These are phyloP conservation scores for Achlya hypogyna DNA, from an alignment of 352 stramenopile species.

Conservation along the genomic window DNA sequence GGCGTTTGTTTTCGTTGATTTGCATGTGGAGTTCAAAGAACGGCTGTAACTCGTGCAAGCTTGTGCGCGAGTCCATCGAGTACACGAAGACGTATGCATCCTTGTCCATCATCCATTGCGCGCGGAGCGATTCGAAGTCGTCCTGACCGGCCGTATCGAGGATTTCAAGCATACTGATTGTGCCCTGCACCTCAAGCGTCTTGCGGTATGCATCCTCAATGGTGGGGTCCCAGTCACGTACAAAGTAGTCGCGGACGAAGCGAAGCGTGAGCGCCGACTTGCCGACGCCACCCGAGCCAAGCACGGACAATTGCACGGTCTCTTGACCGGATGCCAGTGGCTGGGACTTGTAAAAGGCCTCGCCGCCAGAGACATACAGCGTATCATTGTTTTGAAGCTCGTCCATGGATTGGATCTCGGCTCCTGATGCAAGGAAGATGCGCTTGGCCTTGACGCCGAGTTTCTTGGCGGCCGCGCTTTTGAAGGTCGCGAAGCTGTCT, in stretches of 20 bases:
- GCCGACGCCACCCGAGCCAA: conserved; percentile 81
- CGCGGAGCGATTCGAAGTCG: conserved; percentile 82
- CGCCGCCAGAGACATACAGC: conserved; percentile 76
- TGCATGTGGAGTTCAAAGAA: conserved; percentile 84
- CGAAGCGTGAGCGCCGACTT: conserved; percentile 85
- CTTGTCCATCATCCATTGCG: conserved; percentile 88
- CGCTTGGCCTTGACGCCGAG: conserved; percentile 63
- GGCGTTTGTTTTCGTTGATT: conserved; percentile 76
- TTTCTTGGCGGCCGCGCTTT: conserved; percentile 81
- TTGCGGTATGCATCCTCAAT: conserved; percentile 89
- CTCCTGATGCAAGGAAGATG: conserved; percentile 69
- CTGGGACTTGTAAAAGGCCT: conserved; percentile 66
- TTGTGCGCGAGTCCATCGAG: conserved; percentile 82
- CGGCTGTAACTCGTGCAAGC: conserved; percentile 76
- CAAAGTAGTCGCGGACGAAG: conserved; percentile 86
- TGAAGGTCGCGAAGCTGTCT: conserved; percentile 63
- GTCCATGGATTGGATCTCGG: conserved; percentile 78
- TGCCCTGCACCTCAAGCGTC: conserved; percentile 75
- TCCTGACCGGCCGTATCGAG: conserved; percentile 86
- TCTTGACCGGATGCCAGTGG: conserved; percentile 36
- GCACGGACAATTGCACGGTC: conserved; percentile 77
- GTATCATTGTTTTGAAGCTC: conserved; percentile 86
- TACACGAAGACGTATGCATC: conserved; percentile 88
- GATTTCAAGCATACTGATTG: conserved; percentile 82
- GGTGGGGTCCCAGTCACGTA: conserved; percentile 86